Base-by-base conservation (phyloP, 352 stramenopile genomes). In the Plasmopara halstedii region DNA sequence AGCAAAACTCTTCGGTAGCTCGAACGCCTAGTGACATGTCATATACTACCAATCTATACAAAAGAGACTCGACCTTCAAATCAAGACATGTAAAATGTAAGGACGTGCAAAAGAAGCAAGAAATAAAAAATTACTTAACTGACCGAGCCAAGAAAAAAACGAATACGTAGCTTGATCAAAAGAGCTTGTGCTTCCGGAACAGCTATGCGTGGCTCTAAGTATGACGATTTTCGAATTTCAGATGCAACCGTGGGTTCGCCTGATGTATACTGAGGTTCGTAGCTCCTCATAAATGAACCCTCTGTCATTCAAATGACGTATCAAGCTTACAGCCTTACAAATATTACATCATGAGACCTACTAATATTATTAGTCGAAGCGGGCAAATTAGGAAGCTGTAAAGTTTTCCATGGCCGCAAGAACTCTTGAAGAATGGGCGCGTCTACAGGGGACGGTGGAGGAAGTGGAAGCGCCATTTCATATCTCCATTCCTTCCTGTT, bases 1-100 rank as follows among this genome's bases (percentile, higher is more conserved):
- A 90, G 23, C 57, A 53, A 38, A 84, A 84, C 33, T 90, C 79
- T 43, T 90, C 79, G 0, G 70, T 81, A 3, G 70, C 65, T 23
- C 79, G 63, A 25, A 63, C 80, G 31, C 58, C 62, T 6, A 78
- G 47, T 5, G 56, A 64, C 6, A 78, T 48, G 35, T 91, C 79
- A 42, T 87, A 91, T 25, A 88, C 41, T 6, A 79, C 18, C 26
- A 88, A 48, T 2, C 65, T 68, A 46, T 73, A 90, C 5, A 63
- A 61, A 0, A 91, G 37, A 6, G 72, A 65, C 42, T 91, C 79
- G 18, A 88, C 41, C 78, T 88, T 36, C 23, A 52, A 37, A 44
- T 15, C 23, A 51, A 35, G 11, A 5, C 51, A 21, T 14, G 6
- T 8, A 37, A 1, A 42, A 6, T 36, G 25, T 29, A 26, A 25